These are phyloP conservation scores for Xylariales sp. DNA, from an alignment of 2,329 filamentous ascomycete species.

Conservation along the genomic window DNA sequence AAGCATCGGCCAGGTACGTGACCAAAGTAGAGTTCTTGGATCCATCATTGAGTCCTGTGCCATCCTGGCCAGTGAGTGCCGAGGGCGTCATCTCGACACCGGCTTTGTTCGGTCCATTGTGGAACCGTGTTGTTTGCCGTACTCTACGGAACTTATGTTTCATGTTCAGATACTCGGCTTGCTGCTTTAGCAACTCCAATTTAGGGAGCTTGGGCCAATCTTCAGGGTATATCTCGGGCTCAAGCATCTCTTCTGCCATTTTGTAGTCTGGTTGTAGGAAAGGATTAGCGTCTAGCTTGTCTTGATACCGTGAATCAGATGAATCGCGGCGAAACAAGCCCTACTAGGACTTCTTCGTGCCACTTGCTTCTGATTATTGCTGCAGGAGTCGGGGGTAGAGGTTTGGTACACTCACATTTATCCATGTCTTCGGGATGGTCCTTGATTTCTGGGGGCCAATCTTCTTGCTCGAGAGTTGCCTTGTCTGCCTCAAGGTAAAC, in stretches of 20 bases:
- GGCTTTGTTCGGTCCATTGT: slow-evolving; percentile 54
- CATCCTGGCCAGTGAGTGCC: slow-evolving; percentile 56
- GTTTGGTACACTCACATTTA: slow-evolving; percentile 39
- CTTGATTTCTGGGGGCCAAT: slow-evolving; percentile 57
- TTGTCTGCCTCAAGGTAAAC: slow-evolving; percentile 59
- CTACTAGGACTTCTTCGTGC: too few species aligned
- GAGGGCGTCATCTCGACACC: slow-evolving; percentile 61
- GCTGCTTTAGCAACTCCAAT: slow-evolving; percentile 50
- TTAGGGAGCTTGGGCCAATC: slow-evolving; percentile 56
- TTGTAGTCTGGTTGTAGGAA: slow-evolving; percentile 48
- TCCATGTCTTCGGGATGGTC: slow-evolving; percentile 36
- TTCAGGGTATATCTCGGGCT: slow-evolving; percentile 54
- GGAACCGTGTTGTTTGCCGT: slow-evolving; percentile 60
- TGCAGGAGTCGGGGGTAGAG: not conserved
- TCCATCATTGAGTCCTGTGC: slow-evolving; percentile 61
- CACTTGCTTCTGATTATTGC: too few species aligned
- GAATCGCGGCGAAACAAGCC: too few species aligned
- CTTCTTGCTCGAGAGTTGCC: slow-evolving; percentile 44
- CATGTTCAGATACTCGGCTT: slow-evolving; percentile 49
- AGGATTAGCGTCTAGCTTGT: too few species aligned
- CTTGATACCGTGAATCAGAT: too few species aligned
- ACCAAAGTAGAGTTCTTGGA: slow-evolving; percentile 63
- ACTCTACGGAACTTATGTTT: slow-evolving; percentile 50
- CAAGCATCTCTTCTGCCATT: slow-evolving; percentile 49
- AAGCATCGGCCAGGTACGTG: slow-evolving; percentile 64